phyloP scores from a whole-genome alignment of 2,329 filamentous ascomycete genomes.

The Nemania sp. region DNA sequence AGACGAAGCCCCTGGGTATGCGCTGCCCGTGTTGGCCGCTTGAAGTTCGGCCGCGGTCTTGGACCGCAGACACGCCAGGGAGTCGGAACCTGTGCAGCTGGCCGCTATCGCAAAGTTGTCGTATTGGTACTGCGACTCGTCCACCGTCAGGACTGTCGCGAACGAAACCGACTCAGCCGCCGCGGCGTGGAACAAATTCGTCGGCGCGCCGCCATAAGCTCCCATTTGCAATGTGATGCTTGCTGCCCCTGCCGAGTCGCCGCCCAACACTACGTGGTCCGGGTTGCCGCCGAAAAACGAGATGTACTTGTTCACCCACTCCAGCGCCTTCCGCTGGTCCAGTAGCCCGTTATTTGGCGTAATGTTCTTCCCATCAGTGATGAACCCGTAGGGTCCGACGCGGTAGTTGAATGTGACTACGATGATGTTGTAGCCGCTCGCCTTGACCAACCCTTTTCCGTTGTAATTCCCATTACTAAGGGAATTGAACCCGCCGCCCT shows the following conservation, averaged over 20 bases:
- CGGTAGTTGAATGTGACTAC: conserved; percentile 78
- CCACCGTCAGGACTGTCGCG: conserved; percentile 49
- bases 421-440: conserved; percentile 62
- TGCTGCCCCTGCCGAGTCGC: conserved; percentile 68
- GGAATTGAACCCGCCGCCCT: conserved; percentile 64
- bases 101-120: conserved; percentile 50
- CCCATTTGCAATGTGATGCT: conserved; percentile 67
- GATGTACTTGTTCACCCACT: conserved; percentile 72
- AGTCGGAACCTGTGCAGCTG: conserved; percentile 45
- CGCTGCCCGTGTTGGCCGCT: conserved; percentile 46
- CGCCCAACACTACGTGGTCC: conserved; percentile 67
- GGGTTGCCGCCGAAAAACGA: conserved; percentile 70
- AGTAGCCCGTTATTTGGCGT: conserved; percentile 70
- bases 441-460: conserved; percentile 62
- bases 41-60: conserved; percentile 48
- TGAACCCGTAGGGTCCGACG: conserved; percentile 73
- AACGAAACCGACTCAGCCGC: conserved; percentile 57
- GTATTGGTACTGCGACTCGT: conserved; percentile 56
- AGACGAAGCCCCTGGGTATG: conserved; percentile 41
- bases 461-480: conserved; percentile 58
- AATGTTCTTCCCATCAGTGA: conserved; percentile 60
- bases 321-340: conserved; percentile 69
- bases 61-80: conserved; percentile 51
- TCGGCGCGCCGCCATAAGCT: conserved; percentile 54
- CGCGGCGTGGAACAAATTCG: conserved; percentile 54